Percentiles rank a stretch among this genome's conserved stretches.
These are phyloP conservation scores for Scheffersomyces lignosus DNA, from an alignment of 805 yeast genomes.

Conservation along the genomic window DNA sequence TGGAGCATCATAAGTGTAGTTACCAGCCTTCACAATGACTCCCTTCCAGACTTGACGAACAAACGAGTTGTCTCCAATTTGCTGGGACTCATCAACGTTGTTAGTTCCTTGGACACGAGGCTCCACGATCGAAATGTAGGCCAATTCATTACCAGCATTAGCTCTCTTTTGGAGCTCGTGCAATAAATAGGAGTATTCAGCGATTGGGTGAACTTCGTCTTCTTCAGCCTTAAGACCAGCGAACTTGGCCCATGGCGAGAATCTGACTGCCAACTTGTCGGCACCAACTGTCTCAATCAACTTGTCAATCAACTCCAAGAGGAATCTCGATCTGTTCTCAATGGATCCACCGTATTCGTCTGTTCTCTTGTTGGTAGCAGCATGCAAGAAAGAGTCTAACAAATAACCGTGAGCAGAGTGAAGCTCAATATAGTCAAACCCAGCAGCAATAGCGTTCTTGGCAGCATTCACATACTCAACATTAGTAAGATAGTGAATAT, in stretches of 20 bases:
- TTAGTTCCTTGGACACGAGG: slow-evolving; percentile 31
- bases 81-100: slow-evolving; percentile 17
- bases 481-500: slow-evolving; percentile 39
- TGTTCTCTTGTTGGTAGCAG: slow-evolving; percentile 32
- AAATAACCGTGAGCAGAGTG: slow-evolving; percentile 45
- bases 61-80: slow-evolving; percentile 24
- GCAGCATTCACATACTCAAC: slow-evolving; percentile 48
- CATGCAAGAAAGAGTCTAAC: slow-evolving; percentile 36
- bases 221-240: slow-evolving; percentile 30
- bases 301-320: slow-evolving; percentile 30
- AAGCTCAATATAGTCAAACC: slow-evolving; percentile 40
- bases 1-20: slow-evolving; percentile 12
- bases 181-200: slow-evolving; percentile 42
- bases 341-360: slow-evolving; percentile 35
- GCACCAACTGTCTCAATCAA: slow-evolving; percentile 53
- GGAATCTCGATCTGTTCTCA: slow-evolving; percentile 38
- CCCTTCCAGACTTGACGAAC: slow-evolving; percentile 35
- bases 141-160: slow-evolving; percentile 14
- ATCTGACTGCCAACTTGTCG: slow-evolving; percentile 44
- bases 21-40: slow-evolving; percentile 25
- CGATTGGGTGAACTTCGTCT: slow-evolving; percentile 25
- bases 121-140: slow-evolving; percentile 38
- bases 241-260: slow-evolving; percentile 46
- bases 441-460: slow-evolving; percentile 32
- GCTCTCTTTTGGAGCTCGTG: slow-evolving; percentile 42